Base-by-base conservation (phyloP, 108 stramenopile genomes). In the Pseudonitzschia pungens region DNA sequence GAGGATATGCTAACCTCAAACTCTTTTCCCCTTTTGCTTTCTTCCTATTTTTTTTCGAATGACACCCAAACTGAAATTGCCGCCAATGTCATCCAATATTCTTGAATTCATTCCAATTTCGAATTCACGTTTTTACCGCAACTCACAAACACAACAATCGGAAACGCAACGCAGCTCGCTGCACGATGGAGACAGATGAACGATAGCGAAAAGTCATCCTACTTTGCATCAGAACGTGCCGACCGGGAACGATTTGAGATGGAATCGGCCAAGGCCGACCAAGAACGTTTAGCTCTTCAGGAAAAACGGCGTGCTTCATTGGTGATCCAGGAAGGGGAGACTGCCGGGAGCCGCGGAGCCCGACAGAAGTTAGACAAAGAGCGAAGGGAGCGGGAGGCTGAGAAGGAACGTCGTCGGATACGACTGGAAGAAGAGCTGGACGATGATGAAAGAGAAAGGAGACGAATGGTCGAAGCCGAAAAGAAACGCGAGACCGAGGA, bases 221-320 rank as follows among this genome's bases (percentile, higher is more conserved):
- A 89, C 68, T 59, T 83, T 22, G 79, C 86, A 51, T 63, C 71
- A 54, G 95, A 92, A 80, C 64, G 53, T 40, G n/a, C 71, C 7
- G 95, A 96, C 76, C 81, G 87, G 11, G 78, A 74, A 41, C 88
- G 95, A 8, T 92, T 87, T 69, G 73, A 87, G 20, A 54, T 65
- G 15, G 95, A 93, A 71, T 92, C 89, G 41, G 82, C 77, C 10
- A 78, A 79, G 52, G 91, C 92, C 45, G 95, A 96, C 75, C 81
- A 68, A 11, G 70, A 56, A 29, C 90, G 89, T 2, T 29, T 77
- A 20, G 66, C 51, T 9, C 80, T 82, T 50, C 87, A 83, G 64
- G 84, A 89, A 75, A 83, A 77, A n/a, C 77, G 89, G 9, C 58
- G 80, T 10, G 68, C 76, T 24, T 87, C 82, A 21, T 76, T 83